Evolutionary conservation across 139 green algal genomes (phyloP).

Genomic region (Coccomyxa sp.): DNA sequence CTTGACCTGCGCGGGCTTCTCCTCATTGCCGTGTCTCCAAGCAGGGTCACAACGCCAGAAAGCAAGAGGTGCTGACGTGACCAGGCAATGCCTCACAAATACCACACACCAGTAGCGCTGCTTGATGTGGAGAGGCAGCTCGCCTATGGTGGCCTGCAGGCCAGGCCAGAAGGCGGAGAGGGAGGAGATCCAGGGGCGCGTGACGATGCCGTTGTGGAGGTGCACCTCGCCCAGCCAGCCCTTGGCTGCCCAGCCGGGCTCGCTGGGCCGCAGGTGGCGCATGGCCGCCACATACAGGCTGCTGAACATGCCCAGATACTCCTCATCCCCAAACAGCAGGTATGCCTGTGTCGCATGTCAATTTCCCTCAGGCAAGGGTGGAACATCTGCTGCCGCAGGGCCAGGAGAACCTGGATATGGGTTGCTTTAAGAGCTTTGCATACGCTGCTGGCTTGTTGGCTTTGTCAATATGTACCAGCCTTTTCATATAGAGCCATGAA

Average conservation of each 20-base stretch:
- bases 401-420: not conserved
- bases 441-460: not conserved
- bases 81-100: no score
- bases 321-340: constrained; percentile 71
- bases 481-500: not conserved
- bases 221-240: constrained; percentile 68
- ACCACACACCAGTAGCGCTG: no score
- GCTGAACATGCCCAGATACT: constrained; percentile 66
- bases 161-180: constrained; percentile 87
- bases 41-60: no score
- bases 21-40: no score
- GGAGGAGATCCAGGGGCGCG: constrained; percentile 62
- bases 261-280: constrained; percentile 42
- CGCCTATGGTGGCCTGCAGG: constrained; percentile 64
- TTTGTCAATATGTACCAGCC: not conserved
- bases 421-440: not conserved
- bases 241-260: not conserved
- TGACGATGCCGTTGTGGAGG: constrained; percentile 61
- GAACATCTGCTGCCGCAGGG: not conserved
- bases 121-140: no score
- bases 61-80: no score
- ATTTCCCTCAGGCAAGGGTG: no score
- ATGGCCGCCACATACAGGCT: constrained; percentile 60
- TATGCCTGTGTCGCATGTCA: constrained; percentile 48
- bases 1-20: constrained; percentile 53